Percentiles rank a stretch among this genome's conserved stretches.
These are phyloP conservation scores for Nakazawaea peltata DNA, from an alignment of 805 yeast genomes.

Conservation along the genomic window DNA sequence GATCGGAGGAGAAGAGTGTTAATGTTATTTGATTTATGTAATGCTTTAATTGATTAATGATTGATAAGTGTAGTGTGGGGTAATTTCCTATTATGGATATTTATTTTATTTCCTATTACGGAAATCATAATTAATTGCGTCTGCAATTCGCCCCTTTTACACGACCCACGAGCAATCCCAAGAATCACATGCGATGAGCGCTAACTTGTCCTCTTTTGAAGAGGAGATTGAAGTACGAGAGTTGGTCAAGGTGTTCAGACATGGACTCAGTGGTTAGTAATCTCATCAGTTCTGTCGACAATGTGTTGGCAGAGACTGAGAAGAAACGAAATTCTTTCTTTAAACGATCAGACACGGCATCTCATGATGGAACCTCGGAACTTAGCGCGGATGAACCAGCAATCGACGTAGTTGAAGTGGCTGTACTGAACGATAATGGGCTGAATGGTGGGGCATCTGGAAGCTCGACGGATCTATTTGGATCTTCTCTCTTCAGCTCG, in stretches of 20 bases:
- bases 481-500: slow-evolving; percentile 14
- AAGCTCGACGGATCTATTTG: background rate
- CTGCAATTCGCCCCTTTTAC: too few relatives aligned
- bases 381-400: too few relatives aligned
- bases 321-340: slow-evolving; percentile 6
- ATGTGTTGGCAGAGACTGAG: slow-evolving; percentile 9
- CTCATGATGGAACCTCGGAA: background rate
- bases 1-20: too few relatives aligned
- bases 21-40: too few relatives aligned
- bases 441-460: background rate
- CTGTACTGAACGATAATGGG: background rate
- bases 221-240: background rate
- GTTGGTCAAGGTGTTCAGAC: background rate
- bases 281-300: slow-evolving; percentile 19
- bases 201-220: background rate
- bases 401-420: background rate
- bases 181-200: too few relatives aligned
- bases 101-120: too few relatives aligned
- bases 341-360: background rate
- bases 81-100: too few relatives aligned
- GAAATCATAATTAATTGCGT: too few relatives aligned
- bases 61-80: too few relatives aligned
- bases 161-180: too few relatives aligned
- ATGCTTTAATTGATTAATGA: too few relatives aligned
- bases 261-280: slow-evolving; percentile 24